Conservation (phyloP, 2,329 filamentous ascomycete species). For the Trichoderma semiorbis region DNA sequence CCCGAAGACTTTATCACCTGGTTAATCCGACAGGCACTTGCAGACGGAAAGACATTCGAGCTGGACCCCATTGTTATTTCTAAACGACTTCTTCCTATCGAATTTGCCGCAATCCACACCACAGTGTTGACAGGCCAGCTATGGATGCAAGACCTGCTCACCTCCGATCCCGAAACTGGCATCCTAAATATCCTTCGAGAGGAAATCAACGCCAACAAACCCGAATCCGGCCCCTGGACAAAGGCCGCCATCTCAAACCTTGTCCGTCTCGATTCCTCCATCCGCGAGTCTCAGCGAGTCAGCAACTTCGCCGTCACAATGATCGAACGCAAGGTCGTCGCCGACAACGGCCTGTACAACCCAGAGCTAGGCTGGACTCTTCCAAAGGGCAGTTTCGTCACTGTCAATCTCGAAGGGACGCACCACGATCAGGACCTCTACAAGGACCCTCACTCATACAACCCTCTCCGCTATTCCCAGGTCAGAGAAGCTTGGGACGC, state of each 20-base stretch:
- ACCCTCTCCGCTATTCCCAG: constrained; percentile 48
- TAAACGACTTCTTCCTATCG: constrained; percentile 50
- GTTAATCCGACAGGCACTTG: constrained; percentile 49
- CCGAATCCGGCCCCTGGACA: constrained; percentile 40
- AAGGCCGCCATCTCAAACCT: constrained; percentile 43
- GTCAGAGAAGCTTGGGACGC: constrained; percentile 38
- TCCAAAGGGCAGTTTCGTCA: constrained; percentile 42
- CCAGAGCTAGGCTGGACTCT: constrained; percentile 30
- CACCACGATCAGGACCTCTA: constrained; percentile 48
- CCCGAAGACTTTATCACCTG: constrained; percentile 58
- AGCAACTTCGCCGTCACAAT: constrained; percentile 47
- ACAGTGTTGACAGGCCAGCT: constrained; percentile 50
- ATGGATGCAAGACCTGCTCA: constrained; percentile 45
- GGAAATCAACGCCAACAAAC: constrained; percentile 35
- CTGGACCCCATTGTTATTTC: constrained; percentile 47
- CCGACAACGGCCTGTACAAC: constrained; percentile 42
- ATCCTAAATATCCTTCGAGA: constrained; percentile 41
- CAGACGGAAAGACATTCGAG: constrained; percentile 42
- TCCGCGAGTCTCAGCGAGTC: constrained; percentile 51
- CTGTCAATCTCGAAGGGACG: constrained; percentile 42
- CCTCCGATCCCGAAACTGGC: constrained; percentile 33
- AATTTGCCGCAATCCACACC: constrained; percentile 59
- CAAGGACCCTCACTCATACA: constrained; percentile 40
- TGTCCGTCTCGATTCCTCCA: constrained; percentile 47
- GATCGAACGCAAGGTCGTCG: constrained; percentile 44